Percentiles rank a stretch among this genome's conserved stretches.
phyloP scores from a whole-genome alignment of 2,329 filamentous ascomycete species.

The Nemania serpens region DNA sequence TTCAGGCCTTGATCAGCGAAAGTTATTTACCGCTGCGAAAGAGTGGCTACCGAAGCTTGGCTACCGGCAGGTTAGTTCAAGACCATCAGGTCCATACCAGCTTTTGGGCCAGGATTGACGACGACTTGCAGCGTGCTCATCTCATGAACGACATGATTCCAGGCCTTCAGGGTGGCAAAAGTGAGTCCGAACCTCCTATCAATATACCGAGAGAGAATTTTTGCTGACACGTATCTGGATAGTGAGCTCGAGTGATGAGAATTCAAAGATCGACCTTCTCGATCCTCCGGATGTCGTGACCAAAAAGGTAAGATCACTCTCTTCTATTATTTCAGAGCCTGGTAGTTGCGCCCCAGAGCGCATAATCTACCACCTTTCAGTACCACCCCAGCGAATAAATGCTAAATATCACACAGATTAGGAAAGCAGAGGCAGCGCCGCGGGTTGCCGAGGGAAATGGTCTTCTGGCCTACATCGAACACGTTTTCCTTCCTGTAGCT shows the following conservation, averaged over 20 bases:
- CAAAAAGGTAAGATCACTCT: conserved; percentile 61
- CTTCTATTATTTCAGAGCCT: background rate
- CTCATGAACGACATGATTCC: conserved; percentile 91
- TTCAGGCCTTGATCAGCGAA: conserved; percentile 74
- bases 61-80: conserved; percentile 60
- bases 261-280: conserved; percentile 84
- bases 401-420: conserved; percentile 51
- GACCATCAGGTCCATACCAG: background rate
- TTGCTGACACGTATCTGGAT: conserved; percentile 1
- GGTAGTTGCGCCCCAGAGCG: background rate
- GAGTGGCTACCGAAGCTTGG: conserved; percentile 86
- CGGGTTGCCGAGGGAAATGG: conserved; percentile 83
- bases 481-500: conserved; percentile 78
- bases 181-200: conserved; percentile 8
- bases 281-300: conserved; percentile 74
- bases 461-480: conserved; percentile 83
- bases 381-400: background rate
- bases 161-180: conserved; percentile 81
- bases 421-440: conserved; percentile 81
- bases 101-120: background rate
- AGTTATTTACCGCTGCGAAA: conserved; percentile 84
- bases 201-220: background rate
- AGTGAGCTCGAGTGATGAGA: conserved; percentile 69
- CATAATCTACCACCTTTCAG: background rate
- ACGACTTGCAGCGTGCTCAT: conserved; percentile 52